Percentiles rank a stretch among this genome's conserved stretches.
These are phyloP conservation scores for Sclerotiophoma versabilis DNA, from an alignment of 2,329 filamentous ascomycete species.

Conservation along the genomic window DNA sequence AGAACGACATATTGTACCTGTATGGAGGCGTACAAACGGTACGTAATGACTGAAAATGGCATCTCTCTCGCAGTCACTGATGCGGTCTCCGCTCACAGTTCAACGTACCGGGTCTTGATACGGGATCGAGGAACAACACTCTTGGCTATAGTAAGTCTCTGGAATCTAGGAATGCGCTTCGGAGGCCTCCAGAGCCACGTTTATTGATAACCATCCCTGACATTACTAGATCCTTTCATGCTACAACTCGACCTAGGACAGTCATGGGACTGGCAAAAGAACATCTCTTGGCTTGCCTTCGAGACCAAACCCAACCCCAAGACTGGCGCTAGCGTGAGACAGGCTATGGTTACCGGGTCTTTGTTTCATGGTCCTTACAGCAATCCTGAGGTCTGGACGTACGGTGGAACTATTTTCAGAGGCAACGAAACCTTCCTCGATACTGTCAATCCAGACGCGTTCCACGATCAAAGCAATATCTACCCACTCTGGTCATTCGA, in stretches of 20 bases:
- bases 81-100: background rate
- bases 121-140: background rate
- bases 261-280: conserved; percentile 30
- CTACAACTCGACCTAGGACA: conserved; percentile 20
- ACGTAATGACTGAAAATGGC: background rate
- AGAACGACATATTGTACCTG: conserved; percentile 22
- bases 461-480: conserved; percentile 12
- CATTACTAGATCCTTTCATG: conserved; percentile 21
- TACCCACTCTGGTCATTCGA: conserved; percentile 27
- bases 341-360: conserved; percentile 19
- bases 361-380: conserved; percentile 27
- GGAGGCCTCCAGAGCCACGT: background rate
- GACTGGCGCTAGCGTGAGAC: conserved; percentile 20
- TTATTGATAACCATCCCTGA: background rate
- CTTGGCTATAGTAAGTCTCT: conserved; percentile 1
- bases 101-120: background rate
- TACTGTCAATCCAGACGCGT: conserved; percentile 4
- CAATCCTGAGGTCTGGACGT: conserved; percentile 20
- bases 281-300: conserved; percentile 22
- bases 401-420: conserved; percentile 23
- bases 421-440: conserved; percentile 19
- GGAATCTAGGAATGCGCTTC: background rate
- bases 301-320: conserved; percentile 18
- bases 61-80: background rate
- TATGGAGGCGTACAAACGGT: conserved; percentile 25